These are phyloP conservation scores for Colletotrichum magnum DNA, from an alignment of 2,329 filamentous ascomycete species.

Conservation along the genomic window DNA sequence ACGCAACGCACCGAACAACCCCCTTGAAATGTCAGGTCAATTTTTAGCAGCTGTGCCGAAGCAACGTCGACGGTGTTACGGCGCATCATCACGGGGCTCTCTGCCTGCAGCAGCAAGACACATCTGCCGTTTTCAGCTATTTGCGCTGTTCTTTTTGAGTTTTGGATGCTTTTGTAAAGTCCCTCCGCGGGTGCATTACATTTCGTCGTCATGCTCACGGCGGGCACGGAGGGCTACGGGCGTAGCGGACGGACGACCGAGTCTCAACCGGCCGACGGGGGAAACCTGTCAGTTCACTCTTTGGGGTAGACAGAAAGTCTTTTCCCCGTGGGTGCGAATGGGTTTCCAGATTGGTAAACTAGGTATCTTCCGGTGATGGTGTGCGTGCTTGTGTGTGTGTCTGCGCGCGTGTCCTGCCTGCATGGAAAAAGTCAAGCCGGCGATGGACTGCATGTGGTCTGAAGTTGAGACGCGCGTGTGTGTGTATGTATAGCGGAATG, in stretches of 20 bases:
- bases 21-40: background rate
- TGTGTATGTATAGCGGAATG: no score
- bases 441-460: background rate
- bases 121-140: background rate
- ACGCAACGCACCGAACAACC: background rate
- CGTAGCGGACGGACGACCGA: background rate
- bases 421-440: no score
- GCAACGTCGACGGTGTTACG: background rate
- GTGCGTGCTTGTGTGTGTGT: background rate
- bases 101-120: background rate
- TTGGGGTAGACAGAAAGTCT: background rate
- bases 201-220: background rate
- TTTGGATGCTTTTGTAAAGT: background rate
- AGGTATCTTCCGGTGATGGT: slow-evolving; percentile 11
- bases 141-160: background rate
- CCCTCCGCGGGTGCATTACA: background rate
- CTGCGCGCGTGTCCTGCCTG: background rate
- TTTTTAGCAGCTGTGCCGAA: slow-evolving; percentile 2
- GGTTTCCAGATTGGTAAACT: slow-evolving; percentile 9
- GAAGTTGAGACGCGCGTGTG: slow-evolving; percentile 1
- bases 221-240: background rate
- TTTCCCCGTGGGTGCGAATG: background rate
- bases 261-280: background rate
- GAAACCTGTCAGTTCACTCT: background rate
- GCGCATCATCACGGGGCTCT: no score